Evolutionary conservation across 192 early-diverging fungal genomes (phyloP).

Genomic region (Backusella tarrabulga): DNA sequence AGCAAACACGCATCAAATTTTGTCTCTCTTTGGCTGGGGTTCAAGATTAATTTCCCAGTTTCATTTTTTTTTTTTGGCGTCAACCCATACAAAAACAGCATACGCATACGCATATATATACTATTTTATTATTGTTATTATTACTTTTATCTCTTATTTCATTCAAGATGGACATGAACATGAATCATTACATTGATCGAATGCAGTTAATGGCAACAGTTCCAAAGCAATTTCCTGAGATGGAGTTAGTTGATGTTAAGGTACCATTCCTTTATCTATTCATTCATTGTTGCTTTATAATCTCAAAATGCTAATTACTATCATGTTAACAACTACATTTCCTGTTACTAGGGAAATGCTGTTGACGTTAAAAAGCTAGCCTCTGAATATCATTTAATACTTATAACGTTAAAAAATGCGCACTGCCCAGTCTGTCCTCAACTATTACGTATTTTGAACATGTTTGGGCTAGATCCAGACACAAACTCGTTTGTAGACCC

Average conservation of each 20-base stretch:
- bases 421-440: constrained; percentile 32
- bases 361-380: constrained; percentile 26
- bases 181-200: constrained; percentile 13
- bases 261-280: constrained; percentile 12
- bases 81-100: neutral
- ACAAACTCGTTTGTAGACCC: constrained; percentile 20
- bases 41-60: neutral
- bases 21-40: neutral
- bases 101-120: neutral
- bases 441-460: constrained; percentile 29
- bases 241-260: constrained; percentile 22
- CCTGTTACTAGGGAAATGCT: constrained; percentile 16
- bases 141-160: neutral
- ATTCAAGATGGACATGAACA: neutral
- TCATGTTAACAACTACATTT: neutral
- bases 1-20: neutral
- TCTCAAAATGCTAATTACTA: neutral
- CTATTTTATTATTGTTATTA: neutral
- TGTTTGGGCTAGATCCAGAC: constrained; percentile 28
- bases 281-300: neutral
- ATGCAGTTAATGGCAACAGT: constrained; percentile 34
- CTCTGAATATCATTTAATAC: constrained; percentile 25
- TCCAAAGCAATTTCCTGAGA: constrained; percentile 22
- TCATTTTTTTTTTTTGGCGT: constrained; percentile 4
- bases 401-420: constrained; percentile 27